Conservation (phyloP, 1,284 basidiomycete species). For the Papiliotrema terrestris region DNA sequence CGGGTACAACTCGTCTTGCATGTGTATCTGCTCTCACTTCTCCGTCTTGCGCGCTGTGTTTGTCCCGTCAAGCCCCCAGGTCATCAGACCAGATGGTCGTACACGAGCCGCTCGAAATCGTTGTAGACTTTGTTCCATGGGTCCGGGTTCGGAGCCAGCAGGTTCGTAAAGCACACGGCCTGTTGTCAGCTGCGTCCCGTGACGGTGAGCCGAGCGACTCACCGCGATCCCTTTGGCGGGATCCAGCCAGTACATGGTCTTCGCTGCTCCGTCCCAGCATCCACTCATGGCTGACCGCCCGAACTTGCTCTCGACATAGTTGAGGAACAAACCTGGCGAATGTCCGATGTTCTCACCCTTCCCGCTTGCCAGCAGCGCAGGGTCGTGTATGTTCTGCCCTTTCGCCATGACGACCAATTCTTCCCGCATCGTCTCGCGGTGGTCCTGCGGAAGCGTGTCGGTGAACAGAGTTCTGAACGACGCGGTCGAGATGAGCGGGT, state of each 20-base stretch:
- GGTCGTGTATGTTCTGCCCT: constrained; percentile 7
- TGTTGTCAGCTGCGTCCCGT: constrained; percentile 4
- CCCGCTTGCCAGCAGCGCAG: constrained; percentile 1
- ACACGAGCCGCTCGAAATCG: constrained; percentile 29
- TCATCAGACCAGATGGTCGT: constrained; percentile 17
- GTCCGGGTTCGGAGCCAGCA: constrained; percentile 18
- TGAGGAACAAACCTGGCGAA: constrained; percentile 19
- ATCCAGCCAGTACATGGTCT: constrained; percentile 36
- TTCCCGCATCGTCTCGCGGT: constrained; percentile 8
- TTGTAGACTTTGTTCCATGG: constrained; percentile 25
- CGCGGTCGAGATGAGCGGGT: constrained; percentile 15
- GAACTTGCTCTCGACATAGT: constrained; percentile 8
- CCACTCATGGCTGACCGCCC: constrained; percentile 25
- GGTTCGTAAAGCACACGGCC: constrained; percentile 25
- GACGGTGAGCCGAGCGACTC: constrained; percentile 4
- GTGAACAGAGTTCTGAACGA: constrained; percentile 25
- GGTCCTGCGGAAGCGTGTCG: constrained; percentile 10
- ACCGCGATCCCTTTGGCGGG: constrained; percentile 28
- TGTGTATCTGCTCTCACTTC: too few relatives aligned
- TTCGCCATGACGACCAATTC: constrained; percentile 4
- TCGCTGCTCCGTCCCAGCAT: constrained; percentile 27
- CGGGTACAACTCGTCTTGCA: too few relatives aligned
- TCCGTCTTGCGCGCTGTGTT: too few relatives aligned
- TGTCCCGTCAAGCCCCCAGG: too few relatives aligned
- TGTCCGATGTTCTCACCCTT: constrained; percentile 12